phyloP scores from a whole-genome alignment of 495 filamentous ascomycete species.

The Daldinia loculata region DNA sequence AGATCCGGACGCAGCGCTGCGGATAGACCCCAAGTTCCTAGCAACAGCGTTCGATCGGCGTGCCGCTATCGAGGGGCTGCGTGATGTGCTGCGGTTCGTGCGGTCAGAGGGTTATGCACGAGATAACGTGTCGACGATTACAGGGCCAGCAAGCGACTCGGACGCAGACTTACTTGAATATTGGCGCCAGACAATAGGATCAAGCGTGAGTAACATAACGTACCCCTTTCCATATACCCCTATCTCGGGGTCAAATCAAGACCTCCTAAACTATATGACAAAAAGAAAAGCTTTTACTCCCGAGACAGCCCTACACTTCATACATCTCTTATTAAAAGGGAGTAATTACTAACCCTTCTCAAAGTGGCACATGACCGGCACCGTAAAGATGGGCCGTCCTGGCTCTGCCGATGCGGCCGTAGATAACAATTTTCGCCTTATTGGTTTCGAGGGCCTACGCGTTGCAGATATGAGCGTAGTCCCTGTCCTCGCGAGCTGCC shows the following conservation, averaged over 20 bases:
- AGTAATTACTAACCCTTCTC: not conserved
- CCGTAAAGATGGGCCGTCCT: conserved; percentile 66
- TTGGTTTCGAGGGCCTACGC: conserved; percentile 64
- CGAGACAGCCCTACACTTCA: not conserved
- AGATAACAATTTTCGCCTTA: conserved; percentile 62
- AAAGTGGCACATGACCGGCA: conserved; percentile 68
- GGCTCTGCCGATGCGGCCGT: conserved; percentile 62
- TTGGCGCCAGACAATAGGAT: conserved; percentile 51
- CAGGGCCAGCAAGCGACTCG: conserved; percentile 56
- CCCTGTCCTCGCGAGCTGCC: conserved; percentile 59
- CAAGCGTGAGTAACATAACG: conserved; percentile 18
- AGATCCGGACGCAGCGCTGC: conserved; percentile 61
- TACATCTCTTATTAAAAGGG: not conserved
- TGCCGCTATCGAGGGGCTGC: conserved; percentile 62
- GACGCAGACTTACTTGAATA: conserved; percentile 66
- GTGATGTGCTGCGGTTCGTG: conserved; percentile 56
- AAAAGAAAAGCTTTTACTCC: not conserved
- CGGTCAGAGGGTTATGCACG: conserved; percentile 57
- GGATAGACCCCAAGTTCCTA: conserved; percentile 67
- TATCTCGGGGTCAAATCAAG: not conserved
- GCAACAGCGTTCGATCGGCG: conserved; percentile 65
- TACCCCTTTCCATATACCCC: not conserved
- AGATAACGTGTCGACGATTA: conserved; percentile 53
- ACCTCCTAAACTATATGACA: not conserved
- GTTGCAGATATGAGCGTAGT: conserved; percentile 73